These are phyloP conservation scores for Parasitella parasitica DNA, from an alignment of 371 early-diverging fungal genomes.

Conservation along the genomic window DNA sequence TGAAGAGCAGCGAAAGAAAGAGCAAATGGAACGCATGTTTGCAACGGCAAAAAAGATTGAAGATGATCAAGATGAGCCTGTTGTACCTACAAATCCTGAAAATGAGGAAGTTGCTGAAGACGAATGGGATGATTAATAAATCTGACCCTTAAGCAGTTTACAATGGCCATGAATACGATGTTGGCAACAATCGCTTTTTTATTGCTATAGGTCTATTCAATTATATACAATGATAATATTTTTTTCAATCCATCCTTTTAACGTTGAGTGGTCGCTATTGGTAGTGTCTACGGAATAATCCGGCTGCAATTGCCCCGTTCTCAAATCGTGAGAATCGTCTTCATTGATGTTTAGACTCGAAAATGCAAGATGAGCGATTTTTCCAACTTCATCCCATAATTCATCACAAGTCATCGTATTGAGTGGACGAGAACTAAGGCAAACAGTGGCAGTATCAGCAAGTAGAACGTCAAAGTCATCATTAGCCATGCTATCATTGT, in stretches of 20 bases:
- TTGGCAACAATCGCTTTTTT: no score
- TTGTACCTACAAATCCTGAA: constrained; percentile 13
- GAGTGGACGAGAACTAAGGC: not conserved
- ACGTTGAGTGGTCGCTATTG: not conserved
- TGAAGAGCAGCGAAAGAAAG: constrained; percentile 43
- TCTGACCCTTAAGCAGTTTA: no score
- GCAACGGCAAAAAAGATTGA: constrained; percentile 46
- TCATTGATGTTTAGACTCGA: not conserved
- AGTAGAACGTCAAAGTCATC: not conserved
- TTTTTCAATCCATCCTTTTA: constrained; percentile 6
- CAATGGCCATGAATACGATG: no score
- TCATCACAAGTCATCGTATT: not conserved
- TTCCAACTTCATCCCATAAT: constrained; percentile 22
- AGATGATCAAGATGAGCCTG: constrained; percentile 40
- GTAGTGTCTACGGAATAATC: no score
- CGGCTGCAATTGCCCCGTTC: no score
- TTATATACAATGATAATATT: constrained; percentile 6
- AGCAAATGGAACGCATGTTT: constrained; percentile 60
- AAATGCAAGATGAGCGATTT: constrained; percentile 18
- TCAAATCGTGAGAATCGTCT: no score
- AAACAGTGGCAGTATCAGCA: not conserved
- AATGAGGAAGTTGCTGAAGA: constrained; percentile 31
- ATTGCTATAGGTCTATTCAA: no score
- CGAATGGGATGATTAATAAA: constrained; percentile 29
- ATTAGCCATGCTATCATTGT: not conserved